Evolutionary conservation across 2,329 filamentous ascomycete genomes (phyloP), one percentile per base, ranked within the genome.

Genomic region (Botrytis pseudocinerea): DNA sequence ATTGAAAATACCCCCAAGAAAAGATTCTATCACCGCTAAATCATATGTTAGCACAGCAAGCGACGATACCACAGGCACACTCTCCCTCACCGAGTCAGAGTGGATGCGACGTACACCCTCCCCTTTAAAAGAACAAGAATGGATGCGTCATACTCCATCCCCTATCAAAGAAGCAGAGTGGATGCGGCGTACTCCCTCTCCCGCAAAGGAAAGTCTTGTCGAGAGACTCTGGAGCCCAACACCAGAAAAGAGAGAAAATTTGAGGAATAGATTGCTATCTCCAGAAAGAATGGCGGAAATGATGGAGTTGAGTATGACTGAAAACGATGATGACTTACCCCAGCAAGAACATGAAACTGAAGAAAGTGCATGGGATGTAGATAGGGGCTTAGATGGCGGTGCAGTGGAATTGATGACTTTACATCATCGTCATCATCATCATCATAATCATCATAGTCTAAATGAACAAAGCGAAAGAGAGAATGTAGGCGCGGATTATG

Each of bases 81-180:
- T 78, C 18, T 75, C 76, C 4, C 51, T 78, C 7, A 76, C 76
- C 9, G 78, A 79, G 64, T 76, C 77, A 3, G 77, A 79, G 51
- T 79, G 78, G 78, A 78, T 79, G 78, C 74, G 74, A 46, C 73
- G 75, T 44, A 76, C 78, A 1, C 78, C 76, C 7, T 77, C 76
- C 20, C 76, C 76, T 2, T 46, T 70, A 16, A 70, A 65, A 46
- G 51, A 78, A 70, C 75, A 76, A 2, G 77, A 78, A 57, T 78
- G 78, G 78, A 77, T 79, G 78, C 74, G 74, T 46, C 73, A 74
- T 40, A 76, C 78, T 2, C 78, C 76, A 8, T 77, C 76, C 25
- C 76, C 76, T 1, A 40, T 69, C 8, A 70, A 66, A 54, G 51
- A 79, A 71, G 75, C 76, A 1, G 76, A 79, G 48, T 79, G 77